phyloP scores from a whole-genome alignment of 441 rosid species.

The Syzygium syzygioides region DNA sequence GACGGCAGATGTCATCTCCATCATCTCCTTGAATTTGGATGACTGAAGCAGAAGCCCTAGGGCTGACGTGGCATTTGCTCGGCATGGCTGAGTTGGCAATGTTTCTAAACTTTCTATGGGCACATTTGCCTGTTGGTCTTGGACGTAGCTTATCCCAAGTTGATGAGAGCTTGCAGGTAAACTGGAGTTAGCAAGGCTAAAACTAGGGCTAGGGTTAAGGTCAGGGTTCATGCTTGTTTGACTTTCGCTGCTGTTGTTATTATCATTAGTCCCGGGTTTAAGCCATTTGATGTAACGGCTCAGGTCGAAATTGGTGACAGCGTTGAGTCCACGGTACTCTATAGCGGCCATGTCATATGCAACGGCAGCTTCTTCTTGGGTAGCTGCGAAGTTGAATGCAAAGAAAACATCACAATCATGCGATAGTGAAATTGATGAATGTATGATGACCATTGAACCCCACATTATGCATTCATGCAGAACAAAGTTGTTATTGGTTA shows the following conservation, averaged over 20 bases:
- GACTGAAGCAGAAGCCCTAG: slow-evolving; percentile 55
- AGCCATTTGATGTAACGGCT: slow-evolving; percentile 34
- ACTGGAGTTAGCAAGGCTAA: not conserved
- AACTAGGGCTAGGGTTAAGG: not conserved
- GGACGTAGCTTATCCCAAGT: slow-evolving; percentile 19
- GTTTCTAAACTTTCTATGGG: not conserved
- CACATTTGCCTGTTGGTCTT: slow-evolving; percentile 11
- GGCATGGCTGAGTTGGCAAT: slow-evolving; percentile 17
- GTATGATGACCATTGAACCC: not conserved
- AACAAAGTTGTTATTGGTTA: not conserved
- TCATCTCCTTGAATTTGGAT: slow-evolving; percentile 60
- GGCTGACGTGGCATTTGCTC: slow-evolving; percentile 46
- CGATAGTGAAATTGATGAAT: not conserved
- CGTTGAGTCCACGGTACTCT: not conserved
- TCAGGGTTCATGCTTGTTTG: slow-evolving; percentile 7
- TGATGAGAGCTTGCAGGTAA: slow-evolving; percentile 2
- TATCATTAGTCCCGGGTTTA: slow-evolving; percentile 20
- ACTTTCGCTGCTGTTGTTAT: slow-evolving; percentile 1
- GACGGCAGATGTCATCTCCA: slow-evolving; percentile 48
- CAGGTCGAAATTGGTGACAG: slow-evolving; percentile 14
- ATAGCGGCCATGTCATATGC: not conserved
- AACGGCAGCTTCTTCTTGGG: slow-evolving; percentile 5
- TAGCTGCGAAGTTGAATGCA: not conserved
- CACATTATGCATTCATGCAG: not conserved
- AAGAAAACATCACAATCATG: not conserved